Base-by-base conservation (phyloP, 345 rosid species). In the Euphorbia pulcherrima region DNA sequence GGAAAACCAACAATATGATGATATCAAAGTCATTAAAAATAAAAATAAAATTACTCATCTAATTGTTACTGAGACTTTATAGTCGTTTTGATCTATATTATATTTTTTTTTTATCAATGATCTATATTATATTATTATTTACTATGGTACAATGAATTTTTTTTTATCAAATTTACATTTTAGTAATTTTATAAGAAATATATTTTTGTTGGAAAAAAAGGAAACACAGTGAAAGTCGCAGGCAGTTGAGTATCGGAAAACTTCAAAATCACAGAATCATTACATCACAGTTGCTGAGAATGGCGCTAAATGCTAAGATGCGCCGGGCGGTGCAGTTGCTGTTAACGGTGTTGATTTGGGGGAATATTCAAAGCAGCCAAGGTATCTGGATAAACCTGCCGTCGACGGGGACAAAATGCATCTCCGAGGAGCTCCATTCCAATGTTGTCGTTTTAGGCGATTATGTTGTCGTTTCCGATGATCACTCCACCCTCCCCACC, bases 361-460 rank as follows among this genome's bases (percentile, higher is more conserved):
- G 69, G 52, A 37, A 27, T 48, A 44, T 71, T 54, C 74, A 72
- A 68, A 68, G 65, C 60, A 47, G 75, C 30, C 79, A 84, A 24
- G 94, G 87, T 30, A 65, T 93, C n/a, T 93, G 97, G 97, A 74
- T 93, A 59, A 86, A 26, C 66, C n/a, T 93, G 46, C 96, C 95
- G 6, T 39, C 75, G 24, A 8, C 88, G 2, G 91, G 90, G 28
- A 85, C 91, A 35, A 93, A 90, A 74, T 93, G 97, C 82, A 92
- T 93, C n/a, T 93, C 94, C 14, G 98, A 93, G 82, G 94, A 87
- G 68, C 82, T 93, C 67, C 94, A 85, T 70, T 83, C 72, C 78
- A 85, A 89, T 76, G 84, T 90, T 74, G 87, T 93, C 71, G 98
- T 90, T 60, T 77, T 91, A 76, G 87, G 85, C 23, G 97, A 90